Evolutionary conservation across 2,329 filamentous ascomycete species (phyloP), one percentile per base, ranked within the genome.

Genomic region (Fusarium ambrosium): DNA sequence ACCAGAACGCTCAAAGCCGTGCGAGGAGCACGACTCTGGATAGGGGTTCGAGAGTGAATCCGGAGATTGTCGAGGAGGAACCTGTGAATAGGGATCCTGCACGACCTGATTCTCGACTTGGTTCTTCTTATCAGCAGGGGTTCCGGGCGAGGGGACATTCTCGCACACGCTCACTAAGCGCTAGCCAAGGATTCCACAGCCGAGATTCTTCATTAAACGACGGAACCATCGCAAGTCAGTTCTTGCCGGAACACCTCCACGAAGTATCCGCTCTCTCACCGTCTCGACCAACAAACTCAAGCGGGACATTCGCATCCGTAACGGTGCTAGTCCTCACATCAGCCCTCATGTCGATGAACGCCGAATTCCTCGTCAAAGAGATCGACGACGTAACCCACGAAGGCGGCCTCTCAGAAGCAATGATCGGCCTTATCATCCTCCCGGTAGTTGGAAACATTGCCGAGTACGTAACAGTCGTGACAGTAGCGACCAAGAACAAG

Each of bases 381-480:
- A 91, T 92, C 70, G 86, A 89, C 76, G 86, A 86, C 34, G 85
- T 92, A 1, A 88, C 90, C 0, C 80, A 80, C n/a, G 80, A 82
- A 45, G 81, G 81, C 2, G 85, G 85, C 4, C 80, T 92, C 3
- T 89, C 88, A 13, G 87, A 91, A 76, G 85, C 88, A 0, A 87
- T 92, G 62, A 89, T 92, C 56, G 90, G 90, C 41, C 83, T 92
- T 14, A 90, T 92, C 51, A 86, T 92, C 66, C 82, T 92, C 13
- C 90, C 90, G 0, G 88, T 92, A 43, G 88, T 91, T 1, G 90
- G 90, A 39, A 92, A 92, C 67, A 89, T 90, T 0, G 89, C 90
- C 2, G 90, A 92, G 79, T 89, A 91, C 70, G 87, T 89, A n/a
- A 91, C 90, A 0, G 89, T 89, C 1, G 88, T 91, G 2, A 88